Evolutionary conservation across 2,329 filamentous ascomycete genomes (phyloP), one percentile per base, ranked within the genome.

Genomic region (Cladosporium velox): DNA sequence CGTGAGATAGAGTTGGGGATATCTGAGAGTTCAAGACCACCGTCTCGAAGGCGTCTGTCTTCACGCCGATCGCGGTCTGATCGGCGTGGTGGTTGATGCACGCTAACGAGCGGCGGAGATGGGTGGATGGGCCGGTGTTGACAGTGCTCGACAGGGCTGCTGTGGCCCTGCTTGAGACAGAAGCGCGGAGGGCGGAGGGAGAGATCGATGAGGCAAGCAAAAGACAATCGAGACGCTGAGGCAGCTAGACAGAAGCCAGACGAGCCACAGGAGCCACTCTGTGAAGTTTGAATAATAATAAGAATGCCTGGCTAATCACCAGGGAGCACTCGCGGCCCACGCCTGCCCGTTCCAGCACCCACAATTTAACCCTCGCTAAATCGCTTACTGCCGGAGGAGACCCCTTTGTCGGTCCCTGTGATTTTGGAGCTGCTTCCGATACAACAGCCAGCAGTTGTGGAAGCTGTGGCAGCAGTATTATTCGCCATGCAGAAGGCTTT

Each of bases 81-180:
- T 59, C 57, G 57, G 38, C 57, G 32, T 30, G n/a, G 18, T n/a
- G 12, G 52, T 57, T 57, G 52, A 57, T 30, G n/a, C 34, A 10
- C 52, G 52, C 52, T 57, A 57, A 30, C 3, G 52, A 21, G 30
- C 26, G 52, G 52, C 30, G 52, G 30, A 57, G 52, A 57, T 57
- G 52, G 52, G 8, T n/a, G 35, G 52, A 57, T 57, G 52, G 52
- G 8, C 41, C 52, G 49, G 24, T n/a, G 21, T 14, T 24, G 12
- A n/a, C 18, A 44, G 11, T 51, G 14, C 49, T 52, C 47, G 47
- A 51, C 35, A 41, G 47, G 47, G n/a, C n/a, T 24, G n/a, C 47
- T 12, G 18, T 28, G 30, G 30, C 54, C 54, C 30, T 58, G 54
- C 54, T 41, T 47, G 38, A 44, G 38, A n/a, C 38, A 44, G 38